Conservation (phyloP, 257 asterid genomes). For the Solanum corneliomulleri region DNA sequence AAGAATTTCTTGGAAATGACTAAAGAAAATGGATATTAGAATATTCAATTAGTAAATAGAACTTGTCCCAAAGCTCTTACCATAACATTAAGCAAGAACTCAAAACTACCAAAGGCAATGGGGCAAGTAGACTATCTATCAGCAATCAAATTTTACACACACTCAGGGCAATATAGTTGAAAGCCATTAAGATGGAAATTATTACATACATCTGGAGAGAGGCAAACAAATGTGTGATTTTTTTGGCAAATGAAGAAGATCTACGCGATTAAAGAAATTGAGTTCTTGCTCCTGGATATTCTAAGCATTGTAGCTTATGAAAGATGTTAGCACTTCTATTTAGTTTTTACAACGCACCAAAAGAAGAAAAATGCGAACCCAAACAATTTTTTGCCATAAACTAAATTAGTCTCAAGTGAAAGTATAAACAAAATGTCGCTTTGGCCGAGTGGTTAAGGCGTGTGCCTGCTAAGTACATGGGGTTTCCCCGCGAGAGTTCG, state of each 20-base stretch:
- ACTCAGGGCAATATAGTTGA: background rate
- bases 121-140: background rate
- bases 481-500: slow-evolving; percentile 99
- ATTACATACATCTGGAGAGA: too few species aligned
- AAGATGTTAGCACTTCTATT: background rate
- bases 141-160: background rate
- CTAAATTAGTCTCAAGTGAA: too few species aligned
- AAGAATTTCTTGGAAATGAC: background rate
- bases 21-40: background rate
- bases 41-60: background rate
- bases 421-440: slow-evolving; percentile 16
- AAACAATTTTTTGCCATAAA: too few species aligned
- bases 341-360: background rate
- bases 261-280: background rate
- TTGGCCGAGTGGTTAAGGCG: slow-evolving; percentile 90
- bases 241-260: background rate
- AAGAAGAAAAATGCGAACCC: too few species aligned
- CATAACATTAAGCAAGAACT: background rate
- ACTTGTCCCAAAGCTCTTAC: background rate
- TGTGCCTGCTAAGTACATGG: slow-evolving; percentile 59
- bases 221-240: background rate
- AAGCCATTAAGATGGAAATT: background rate
- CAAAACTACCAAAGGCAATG: background rate
- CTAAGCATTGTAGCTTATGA: background rate
- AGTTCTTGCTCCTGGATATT: background rate